Conservation (phyloP, 352 stramenopile genomes). For the Phytophthora nicotianae region DNA sequence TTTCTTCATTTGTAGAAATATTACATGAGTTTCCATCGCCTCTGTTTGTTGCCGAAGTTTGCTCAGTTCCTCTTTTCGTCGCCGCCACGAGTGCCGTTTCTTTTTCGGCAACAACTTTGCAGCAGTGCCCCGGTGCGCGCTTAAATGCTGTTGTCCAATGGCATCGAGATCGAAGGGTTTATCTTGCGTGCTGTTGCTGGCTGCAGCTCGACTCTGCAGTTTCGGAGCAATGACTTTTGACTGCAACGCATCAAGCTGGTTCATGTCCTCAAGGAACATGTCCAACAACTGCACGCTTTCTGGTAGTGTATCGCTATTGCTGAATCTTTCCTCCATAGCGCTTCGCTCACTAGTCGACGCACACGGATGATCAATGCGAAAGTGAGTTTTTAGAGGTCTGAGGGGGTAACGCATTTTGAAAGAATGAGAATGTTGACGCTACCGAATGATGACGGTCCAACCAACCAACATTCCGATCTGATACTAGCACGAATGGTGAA, state of each 20-base stretch:
- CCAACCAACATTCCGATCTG: constrained; percentile 5
- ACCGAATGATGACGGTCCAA: constrained; percentile 5
- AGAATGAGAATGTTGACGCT: constrained; percentile 10
- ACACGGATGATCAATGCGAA: not conserved
- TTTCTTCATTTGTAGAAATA: not conserved
- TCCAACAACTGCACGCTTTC: not conserved
- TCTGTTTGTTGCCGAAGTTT: constrained; percentile 2
- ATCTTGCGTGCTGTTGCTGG: not conserved
- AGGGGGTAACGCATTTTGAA: too few relatives aligned
- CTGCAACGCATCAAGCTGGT: constrained; percentile 2
- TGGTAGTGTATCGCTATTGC: not conserved
- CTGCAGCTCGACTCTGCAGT: not conserved
- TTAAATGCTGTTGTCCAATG: not conserved
- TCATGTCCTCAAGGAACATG: constrained; percentile 11
- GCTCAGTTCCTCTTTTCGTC: constrained; percentile 7
- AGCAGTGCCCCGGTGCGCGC: too few relatives aligned
- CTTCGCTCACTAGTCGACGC: not conserved
- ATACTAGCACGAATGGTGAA: too few relatives aligned
- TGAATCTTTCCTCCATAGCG: not conserved
- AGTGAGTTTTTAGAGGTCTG: too few relatives aligned
- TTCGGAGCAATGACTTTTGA: not conserved
- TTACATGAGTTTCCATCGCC: not conserved
- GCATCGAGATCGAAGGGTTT: not conserved
- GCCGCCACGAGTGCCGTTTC: constrained; percentile 11
- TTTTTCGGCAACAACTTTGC: not conserved